Evolutionary conservation across 129 eudicot species (phyloP), one percentile per base, ranked within the genome.

Genomic region (Pulicaria dysenterica): DNA sequence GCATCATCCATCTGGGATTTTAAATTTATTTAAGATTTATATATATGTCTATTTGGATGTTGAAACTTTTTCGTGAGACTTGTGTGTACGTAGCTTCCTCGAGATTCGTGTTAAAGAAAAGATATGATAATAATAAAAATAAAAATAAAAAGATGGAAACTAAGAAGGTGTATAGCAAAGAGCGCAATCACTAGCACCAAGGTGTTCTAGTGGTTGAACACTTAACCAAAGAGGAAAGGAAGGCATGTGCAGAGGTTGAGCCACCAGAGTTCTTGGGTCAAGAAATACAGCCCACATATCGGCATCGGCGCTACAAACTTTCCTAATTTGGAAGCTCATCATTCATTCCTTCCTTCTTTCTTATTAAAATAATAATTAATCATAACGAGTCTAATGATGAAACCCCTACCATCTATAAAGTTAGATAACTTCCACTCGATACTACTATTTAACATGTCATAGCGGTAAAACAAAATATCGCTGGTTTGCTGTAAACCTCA

Each of bases 61-160:
- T 40, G 41, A 24, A 0, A 38, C 3, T 37, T 14, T 53, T 63
- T 74, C 76, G 9, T 34, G 37, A 75, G 74, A 70, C 58, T 69
- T 75, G 36, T 67, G 41, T 34, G 7, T 17, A 10, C 34, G 45
- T 19, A 40, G 56, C 53, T 69, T 49, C 85, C 95, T 91, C 95
- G 92, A 91, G 92, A 91, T 91, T 89, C 83, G 88, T 82, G 92
- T 75, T 69, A 54, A 65, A 60, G 16, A 45, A 54, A 53, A 49
- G 34, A 24, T n/a, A n/a, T n/a, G n/a, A n/a, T 24, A 24, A 24
- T n/a, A 44, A 58, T 19, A 45, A 57, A 31, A 72, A 31, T 24
- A 24, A 0, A 24, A 24, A 24, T 24, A 24, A 24, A 24, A 24
- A 24, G 31, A 24, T 24, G 31, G 31, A 24, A 24, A 24, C 31